Evolutionary conservation across 345 rosid genomes (phyloP).

Genomic region (Aurinia saxatilis): DNA sequence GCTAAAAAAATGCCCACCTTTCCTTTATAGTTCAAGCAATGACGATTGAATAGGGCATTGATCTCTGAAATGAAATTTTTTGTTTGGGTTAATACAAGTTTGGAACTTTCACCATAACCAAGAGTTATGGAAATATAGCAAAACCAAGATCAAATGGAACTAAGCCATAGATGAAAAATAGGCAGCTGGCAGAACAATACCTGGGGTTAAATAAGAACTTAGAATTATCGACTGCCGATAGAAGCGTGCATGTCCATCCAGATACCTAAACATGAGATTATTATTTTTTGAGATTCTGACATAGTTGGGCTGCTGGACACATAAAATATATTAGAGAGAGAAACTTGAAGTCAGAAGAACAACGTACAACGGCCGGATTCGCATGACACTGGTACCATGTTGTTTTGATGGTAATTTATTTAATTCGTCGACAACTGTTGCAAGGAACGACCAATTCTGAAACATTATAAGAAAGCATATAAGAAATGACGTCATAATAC

Average conservation of each 20-base stretch:
- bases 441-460: conserved; percentile 76
- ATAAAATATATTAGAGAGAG: background rate
- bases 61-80: conserved; percentile 53
- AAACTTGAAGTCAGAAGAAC: background rate
- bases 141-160: background rate
- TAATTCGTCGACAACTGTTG: conserved; percentile 53
- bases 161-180: background rate
- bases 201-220: conserved; percentile 76
- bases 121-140: background rate
- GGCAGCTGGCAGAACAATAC: conserved; percentile 28
- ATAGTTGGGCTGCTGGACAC: background rate
- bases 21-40: conserved; percentile 65
- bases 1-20: conserved; percentile 43
- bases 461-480: conserved; percentile 20
- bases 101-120: conserved; percentile 1
- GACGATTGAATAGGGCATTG: conserved; percentile 65
- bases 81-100: conserved; percentile 15
- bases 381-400: conserved; percentile 83
- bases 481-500: background rate
- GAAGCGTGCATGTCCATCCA: conserved; percentile 69
- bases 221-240: conserved; percentile 74
- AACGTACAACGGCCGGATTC: conserved; percentile 71
- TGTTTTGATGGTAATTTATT: conserved; percentile 67
- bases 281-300: background rate
- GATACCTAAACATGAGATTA: conserved; percentile 56